Percentiles rank a stretch among this genome's conserved stretches.
Conservation (phyloP, 164 flowering plant species). For the Litsea cubeba region DNA sequence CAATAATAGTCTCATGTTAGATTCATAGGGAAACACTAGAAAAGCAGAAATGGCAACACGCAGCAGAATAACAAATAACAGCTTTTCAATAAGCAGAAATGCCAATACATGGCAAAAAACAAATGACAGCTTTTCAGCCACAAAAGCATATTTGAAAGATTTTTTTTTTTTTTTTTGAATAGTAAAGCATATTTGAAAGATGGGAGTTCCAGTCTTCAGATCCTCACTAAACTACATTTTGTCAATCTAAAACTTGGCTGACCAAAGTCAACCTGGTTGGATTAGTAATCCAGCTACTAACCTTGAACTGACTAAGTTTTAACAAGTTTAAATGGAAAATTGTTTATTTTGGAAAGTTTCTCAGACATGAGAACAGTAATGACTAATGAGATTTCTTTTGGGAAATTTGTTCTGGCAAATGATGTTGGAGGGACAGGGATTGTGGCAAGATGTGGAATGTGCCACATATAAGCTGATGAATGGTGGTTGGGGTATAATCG, state of each 20-base stretch:
- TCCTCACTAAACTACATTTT: not conserved
- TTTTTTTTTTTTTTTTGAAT: no score
- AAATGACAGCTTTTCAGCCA: no score
- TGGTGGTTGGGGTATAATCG: no score
- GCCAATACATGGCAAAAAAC: not conserved
- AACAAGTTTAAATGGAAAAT: not conserved
- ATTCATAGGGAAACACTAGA: not conserved
- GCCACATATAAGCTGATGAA: no score
- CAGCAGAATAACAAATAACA: not conserved
- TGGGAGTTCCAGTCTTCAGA: not conserved
- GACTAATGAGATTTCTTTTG: no score
- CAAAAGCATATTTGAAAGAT: not conserved
- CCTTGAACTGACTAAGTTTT: not conserved
- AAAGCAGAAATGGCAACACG: no score
- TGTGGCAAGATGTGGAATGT: no score
- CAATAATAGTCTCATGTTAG: not conserved
- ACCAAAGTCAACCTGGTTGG: not conserved
- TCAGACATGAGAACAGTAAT: no score
- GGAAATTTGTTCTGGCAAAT: no score
- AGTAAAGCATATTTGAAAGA: not conserved
- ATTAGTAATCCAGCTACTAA: not conserved
- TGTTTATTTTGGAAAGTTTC: no score
- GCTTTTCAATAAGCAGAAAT: no score
- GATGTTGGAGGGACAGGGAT: no score
- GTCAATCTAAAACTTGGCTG: not conserved